Conservation (phyloP, 2,329 filamentous ascomycete genomes). For the Fusarium sp. region DNA sequence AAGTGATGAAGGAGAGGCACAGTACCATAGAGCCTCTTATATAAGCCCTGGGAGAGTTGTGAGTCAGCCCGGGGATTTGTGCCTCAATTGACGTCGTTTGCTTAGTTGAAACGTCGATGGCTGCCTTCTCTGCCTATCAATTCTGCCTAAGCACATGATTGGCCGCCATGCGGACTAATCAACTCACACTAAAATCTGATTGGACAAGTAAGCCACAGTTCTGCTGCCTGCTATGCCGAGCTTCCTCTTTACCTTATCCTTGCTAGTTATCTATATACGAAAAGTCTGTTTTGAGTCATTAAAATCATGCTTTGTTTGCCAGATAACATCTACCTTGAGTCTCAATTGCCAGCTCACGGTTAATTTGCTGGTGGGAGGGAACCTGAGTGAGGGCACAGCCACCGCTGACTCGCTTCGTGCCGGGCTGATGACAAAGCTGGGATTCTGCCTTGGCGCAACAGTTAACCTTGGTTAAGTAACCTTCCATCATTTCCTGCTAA, state of each 20-base stretch:
- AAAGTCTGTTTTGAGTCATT: rapidly evolving
- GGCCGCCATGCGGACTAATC: neutral
- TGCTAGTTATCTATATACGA: rapidly evolving
- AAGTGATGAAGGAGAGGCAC: neutral
- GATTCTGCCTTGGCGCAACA: neutral
- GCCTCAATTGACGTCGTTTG: neutral
- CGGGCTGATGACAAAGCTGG: neutral
- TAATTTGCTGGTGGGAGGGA: neutral
- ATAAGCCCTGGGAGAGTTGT: neutral
- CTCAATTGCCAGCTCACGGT: neutral
- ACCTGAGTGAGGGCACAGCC: neutral
- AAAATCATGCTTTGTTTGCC: neutral
- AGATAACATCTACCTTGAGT: neutral
- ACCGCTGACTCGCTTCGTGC: neutral
- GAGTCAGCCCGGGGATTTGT: slow-evolving; percentile 7
- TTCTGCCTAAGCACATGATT: slow-evolving; percentile 9
- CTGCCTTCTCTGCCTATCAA: slow-evolving; percentile 18
- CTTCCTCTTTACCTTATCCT: neutral
- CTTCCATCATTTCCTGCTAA: neutral
- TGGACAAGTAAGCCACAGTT: neutral
- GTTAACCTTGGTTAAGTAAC: no score
- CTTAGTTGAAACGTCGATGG: neutral
- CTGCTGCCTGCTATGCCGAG: slow-evolving; percentile 27
- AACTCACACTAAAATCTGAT: neutral
- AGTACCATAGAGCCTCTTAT: no score